Conservation (phyloP, 495 filamentous ascomycete genomes). For the Podospora anserina region DNA sequence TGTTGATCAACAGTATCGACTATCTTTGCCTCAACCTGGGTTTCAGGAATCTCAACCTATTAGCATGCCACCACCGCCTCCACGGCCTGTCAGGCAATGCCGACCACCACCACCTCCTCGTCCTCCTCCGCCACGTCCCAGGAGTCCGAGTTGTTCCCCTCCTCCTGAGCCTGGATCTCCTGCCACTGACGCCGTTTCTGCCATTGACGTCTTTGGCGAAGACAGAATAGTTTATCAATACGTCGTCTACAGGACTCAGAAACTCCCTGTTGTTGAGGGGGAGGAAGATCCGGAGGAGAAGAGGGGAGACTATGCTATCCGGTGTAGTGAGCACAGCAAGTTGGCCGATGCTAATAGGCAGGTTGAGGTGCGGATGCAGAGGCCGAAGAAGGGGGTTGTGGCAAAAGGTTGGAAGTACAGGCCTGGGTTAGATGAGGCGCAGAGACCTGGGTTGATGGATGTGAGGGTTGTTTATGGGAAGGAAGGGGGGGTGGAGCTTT, state of each 20-base stretch:
- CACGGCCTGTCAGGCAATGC: not conserved
- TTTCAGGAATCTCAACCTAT: not conserved
- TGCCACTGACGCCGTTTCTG: not conserved
- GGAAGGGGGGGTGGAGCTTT: constrained; percentile 1
- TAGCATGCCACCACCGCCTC: no score
- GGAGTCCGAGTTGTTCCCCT: not conserved
- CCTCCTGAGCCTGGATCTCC: not conserved
- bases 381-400: constrained; percentile 3
- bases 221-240: constrained; percentile 8
- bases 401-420: not conserved
- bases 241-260: constrained; percentile 10
- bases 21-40: not conserved
- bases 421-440: not conserved
- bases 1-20: not conserved
- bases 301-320: not conserved
- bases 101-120: no score
- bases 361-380: not conserved
- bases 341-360: constrained; percentile 2
- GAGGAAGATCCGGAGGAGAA: not conserved
- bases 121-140: no score
- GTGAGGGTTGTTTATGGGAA: not conserved
- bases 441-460: constrained; percentile 2
- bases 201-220: not conserved
- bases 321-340: constrained; percentile 1
- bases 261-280: not conserved